These are phyloP conservation scores for Obba rivulosa DNA, from an alignment of 768 basidiomycete species.

Conservation along the genomic window DNA sequence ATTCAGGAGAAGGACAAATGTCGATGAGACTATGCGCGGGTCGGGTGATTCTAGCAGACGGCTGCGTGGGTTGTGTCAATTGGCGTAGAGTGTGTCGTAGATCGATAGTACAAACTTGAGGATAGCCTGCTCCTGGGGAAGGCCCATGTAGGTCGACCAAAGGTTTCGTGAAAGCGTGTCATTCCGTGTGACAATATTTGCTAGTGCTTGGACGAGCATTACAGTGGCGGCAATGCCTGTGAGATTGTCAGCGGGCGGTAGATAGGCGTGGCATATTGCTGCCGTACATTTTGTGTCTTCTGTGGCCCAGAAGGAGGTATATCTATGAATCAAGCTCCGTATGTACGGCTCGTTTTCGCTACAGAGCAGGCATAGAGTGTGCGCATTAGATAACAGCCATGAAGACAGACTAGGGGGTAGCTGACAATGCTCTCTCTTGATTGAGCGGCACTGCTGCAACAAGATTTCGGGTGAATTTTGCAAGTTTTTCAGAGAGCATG, in stretches of 20 bases:
- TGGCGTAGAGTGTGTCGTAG: no score
- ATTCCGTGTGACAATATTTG: slow-evolving; percentile 80
- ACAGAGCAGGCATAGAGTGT: slow-evolving; percentile 2
- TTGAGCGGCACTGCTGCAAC: slow-evolving; percentile 71
- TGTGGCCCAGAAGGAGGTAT: slow-evolving; percentile 72
- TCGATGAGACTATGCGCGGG: slow-evolving; percentile 50
- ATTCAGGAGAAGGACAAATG: slow-evolving; percentile 69
- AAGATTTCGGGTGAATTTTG: slow-evolving; percentile 80
- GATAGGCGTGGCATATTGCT: not conserved
- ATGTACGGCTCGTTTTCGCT: slow-evolving; percentile 73
- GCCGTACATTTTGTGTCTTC: slow-evolving; percentile 52
- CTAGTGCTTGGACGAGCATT: slow-evolving; percentile 70
- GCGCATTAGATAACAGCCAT: no score
- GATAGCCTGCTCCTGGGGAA: slow-evolving; percentile 69
- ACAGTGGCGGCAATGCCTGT: slow-evolving; percentile 61
- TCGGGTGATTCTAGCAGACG: slow-evolving; percentile 60
- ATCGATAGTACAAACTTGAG: slow-evolving; percentile 42
- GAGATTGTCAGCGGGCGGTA: not conserved
- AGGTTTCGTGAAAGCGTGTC: slow-evolving; percentile 47
- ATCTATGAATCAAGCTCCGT: slow-evolving; percentile 58
- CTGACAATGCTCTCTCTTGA: slow-evolving; percentile 72
- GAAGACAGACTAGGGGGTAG: slow-evolving; percentile 10
- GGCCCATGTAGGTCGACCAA: slow-evolving; percentile 60
- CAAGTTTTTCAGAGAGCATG: slow-evolving; percentile 33
- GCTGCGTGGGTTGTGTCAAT: no score